Evolutionary conservation across 2,329 filamentous ascomycete species (phyloP).

Genomic region (Colletotrichum navitas): DNA sequence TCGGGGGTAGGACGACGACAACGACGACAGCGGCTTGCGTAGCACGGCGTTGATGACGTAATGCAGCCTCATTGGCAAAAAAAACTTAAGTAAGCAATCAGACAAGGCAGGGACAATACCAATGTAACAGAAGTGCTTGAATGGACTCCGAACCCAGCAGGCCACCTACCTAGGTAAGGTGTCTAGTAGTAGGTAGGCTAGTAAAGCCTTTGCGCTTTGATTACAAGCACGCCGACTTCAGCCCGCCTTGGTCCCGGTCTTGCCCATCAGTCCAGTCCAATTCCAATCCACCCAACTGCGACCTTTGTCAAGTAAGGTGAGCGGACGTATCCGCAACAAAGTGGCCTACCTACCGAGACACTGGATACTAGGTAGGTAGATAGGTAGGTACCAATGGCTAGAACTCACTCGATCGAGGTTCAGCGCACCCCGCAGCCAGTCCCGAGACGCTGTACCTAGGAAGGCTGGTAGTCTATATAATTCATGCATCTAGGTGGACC

Average conservation of each 20-base stretch:
- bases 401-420: neutral
- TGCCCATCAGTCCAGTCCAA: neutral
- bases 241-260: neutral
- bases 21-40: neutral
- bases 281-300: too few relatives aligned
- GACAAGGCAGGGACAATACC: neutral
- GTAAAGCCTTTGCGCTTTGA: neutral
- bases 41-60: slow-evolving; percentile 13
- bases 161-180: neutral
- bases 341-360: too few relatives aligned
- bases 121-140: neutral
- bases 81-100: neutral
- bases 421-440: neutral
- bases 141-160: slow-evolving; percentile 20
- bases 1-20: neutral
- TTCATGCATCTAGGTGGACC: neutral
- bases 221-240: neutral
- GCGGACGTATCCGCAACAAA: too few relatives aligned
- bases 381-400: neutral
- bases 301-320: too few relatives aligned
- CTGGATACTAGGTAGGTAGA: too few relatives aligned
- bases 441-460: neutral
- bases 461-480: neutral
- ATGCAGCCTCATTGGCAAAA: neutral
- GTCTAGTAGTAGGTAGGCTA: too few relatives aligned